Evolutionary conservation across 257 asterid species (phyloP).

Genomic region (Craterostigma plantagineum): DNA sequence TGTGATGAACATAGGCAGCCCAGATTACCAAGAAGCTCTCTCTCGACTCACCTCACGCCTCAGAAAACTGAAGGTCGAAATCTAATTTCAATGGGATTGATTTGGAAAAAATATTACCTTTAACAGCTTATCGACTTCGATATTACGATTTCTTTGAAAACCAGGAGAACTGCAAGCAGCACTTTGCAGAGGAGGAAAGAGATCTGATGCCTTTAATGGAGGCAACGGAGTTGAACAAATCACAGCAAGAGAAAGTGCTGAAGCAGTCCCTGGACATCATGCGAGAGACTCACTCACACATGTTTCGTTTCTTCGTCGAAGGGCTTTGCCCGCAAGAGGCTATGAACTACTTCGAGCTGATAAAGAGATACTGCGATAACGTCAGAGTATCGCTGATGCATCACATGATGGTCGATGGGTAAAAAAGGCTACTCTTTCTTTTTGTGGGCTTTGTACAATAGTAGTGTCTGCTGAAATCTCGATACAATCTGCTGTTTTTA

Average conservation of each 20-base stretch:
- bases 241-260: conserved; percentile 50
- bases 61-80: conserved; percentile 41
- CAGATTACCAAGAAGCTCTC: conserved; percentile 67
- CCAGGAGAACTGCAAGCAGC: conserved; percentile 64
- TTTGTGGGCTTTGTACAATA: too few species aligned
- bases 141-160: background rate
- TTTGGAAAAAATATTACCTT: background rate
- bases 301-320: conserved; percentile 71
- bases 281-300: conserved; percentile 71
- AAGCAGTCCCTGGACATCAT: conserved; percentile 66
- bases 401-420: conserved; percentile 49
- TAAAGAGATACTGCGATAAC: conserved; percentile 52
- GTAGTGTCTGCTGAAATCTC: too few species aligned
- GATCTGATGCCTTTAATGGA: conserved; percentile 82
- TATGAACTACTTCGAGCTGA: conserved; percentile 68
- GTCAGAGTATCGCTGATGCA: conserved; percentile 58
- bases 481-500: too few species aligned
- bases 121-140: too few species aligned
- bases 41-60: conserved; percentile 43
- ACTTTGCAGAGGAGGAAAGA: conserved; percentile 75
- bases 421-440: too few species aligned
- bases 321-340: conserved; percentile 87
- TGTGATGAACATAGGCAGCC: conserved; percentile 66
- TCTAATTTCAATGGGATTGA: too few species aligned
- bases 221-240: conserved; percentile 60